Conservation (phyloP, 108 stramenopile genomes). For the Stephanodiscus triporus region DNA sequence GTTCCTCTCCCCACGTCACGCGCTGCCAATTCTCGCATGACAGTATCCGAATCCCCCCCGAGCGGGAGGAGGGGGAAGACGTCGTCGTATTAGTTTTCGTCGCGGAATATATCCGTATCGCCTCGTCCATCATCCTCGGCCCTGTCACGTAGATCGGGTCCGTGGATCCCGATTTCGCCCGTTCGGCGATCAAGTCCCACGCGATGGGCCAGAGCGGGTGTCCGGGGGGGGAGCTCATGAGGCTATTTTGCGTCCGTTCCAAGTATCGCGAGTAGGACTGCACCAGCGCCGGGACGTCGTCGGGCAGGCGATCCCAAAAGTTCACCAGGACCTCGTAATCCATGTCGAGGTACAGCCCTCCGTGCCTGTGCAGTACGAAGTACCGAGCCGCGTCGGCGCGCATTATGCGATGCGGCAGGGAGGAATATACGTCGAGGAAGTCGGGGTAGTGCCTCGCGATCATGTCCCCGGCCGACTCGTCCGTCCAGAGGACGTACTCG, state of each 20-base stretch:
- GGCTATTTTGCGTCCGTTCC: neutral
- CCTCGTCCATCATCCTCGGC: neutral
- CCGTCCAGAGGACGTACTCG: constrained; percentile 45
- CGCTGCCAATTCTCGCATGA: neutral
- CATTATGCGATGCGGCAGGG: constrained; percentile 45
- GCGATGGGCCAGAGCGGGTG: neutral
- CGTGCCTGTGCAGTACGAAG: constrained; percentile 44
- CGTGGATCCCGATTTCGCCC: neutral
- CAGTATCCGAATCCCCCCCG: neutral
- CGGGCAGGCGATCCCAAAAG: neutral
- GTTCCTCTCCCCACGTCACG: neutral
- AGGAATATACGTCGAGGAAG: constrained; percentile 36
- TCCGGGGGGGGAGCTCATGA: neutral
- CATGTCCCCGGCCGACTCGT: constrained; percentile 38
- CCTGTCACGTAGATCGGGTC: neutral
- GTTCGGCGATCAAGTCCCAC: neutral
- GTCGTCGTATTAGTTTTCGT: too few relatives aligned
- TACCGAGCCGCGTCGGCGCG: constrained; percentile 57
- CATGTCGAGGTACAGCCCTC: constrained; percentile 17
- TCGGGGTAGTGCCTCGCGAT: constrained; percentile 29
- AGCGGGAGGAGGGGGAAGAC: neutral
- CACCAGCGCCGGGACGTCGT: neutral
- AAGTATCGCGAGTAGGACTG: neutral
- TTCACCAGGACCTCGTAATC: neutral
- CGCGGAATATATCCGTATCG: neutral